phyloP scores from a whole-genome alignment of 176 grass and related monocot genomes.

The Hsuehochloa calcarea region DNA sequence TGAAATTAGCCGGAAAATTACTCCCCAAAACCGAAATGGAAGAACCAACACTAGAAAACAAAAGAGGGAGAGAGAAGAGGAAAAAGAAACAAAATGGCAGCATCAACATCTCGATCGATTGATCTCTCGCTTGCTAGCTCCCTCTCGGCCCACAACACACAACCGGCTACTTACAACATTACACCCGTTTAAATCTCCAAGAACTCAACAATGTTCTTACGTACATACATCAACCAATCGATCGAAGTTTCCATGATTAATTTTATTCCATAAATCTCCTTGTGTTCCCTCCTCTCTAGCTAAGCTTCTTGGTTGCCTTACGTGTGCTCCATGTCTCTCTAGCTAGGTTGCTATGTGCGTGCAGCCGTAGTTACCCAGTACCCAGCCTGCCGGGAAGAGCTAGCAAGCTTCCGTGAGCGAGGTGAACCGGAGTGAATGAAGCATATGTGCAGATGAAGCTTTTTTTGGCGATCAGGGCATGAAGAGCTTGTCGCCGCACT shows the following conservation, averaged over 20 bases:
- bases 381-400: not conserved
- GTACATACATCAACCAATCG: not conserved
- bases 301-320: not conserved
- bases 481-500: slow-evolving; percentile 81
- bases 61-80: not conserved
- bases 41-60: not conserved
- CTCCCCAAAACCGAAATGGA: not conserved
- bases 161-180: slow-evolving; percentile 30
- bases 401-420: not conserved
- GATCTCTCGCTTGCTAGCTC: not conserved
- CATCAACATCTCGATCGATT: not conserved
- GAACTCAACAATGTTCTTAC: slow-evolving; percentile 28
- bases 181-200: slow-evolving; percentile 5
- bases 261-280: not conserved
- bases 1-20: not conserved
- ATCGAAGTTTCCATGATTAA: not conserved
- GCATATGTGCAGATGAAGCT: not conserved
- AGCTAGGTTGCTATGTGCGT: not conserved
- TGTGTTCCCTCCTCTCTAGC: not conserved
- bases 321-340: not conserved
- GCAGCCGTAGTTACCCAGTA: not conserved
- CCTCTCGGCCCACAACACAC: slow-evolving; percentile 20
- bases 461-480: slow-evolving; percentile 47
- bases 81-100: not conserved
- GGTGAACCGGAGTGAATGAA: not conserved